A percentile compares a stretch with the other conserved stretches of the same genome.
phyloP scores from a whole-genome alignment of 148 eudicot genomes.

The Euryodendron excelsum region DNA sequence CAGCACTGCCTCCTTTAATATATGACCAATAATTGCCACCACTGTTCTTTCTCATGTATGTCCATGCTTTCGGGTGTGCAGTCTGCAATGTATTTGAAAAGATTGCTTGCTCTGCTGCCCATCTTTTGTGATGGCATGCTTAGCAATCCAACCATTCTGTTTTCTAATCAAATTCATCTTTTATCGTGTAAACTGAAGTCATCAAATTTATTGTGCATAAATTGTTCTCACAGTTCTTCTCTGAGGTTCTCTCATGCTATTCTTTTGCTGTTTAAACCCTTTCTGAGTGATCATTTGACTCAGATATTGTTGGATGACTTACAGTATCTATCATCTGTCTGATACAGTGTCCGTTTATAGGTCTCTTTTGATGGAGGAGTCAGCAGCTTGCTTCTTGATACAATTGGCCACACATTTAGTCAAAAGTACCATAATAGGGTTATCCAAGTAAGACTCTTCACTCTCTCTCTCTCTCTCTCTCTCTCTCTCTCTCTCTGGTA shows the following conservation, averaged over 20 bases:
- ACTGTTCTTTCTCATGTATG: background rate
- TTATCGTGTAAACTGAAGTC: background rate
- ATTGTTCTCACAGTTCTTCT: background rate
- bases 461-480: background rate
- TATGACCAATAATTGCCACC: background rate
- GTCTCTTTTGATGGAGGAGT: conserved; percentile 74
- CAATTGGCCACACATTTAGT: conserved; percentile 79
- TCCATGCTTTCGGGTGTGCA: background rate
- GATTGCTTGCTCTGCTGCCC: background rate
- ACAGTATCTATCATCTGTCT: background rate
- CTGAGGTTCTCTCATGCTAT: background rate
- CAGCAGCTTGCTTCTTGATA: conserved; percentile 69
- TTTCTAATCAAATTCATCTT: background rate
- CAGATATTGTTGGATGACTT: background rate
- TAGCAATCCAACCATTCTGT: background rate
- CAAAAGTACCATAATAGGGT: conserved; percentile 88
- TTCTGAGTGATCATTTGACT: background rate
- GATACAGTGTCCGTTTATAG: conserved; percentile 31
- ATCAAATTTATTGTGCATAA: background rate
- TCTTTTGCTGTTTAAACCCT: background rate
- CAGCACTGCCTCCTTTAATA: background rate
- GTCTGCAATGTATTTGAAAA: background rate
- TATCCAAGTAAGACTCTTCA: conserved; percentile 55
- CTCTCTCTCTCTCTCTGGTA: background rate
- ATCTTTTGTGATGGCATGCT: background rate